Evolutionary conservation across 2,329 filamentous ascomycete genomes (phyloP).

Genomic region (Hysterium pulicare): DNA sequence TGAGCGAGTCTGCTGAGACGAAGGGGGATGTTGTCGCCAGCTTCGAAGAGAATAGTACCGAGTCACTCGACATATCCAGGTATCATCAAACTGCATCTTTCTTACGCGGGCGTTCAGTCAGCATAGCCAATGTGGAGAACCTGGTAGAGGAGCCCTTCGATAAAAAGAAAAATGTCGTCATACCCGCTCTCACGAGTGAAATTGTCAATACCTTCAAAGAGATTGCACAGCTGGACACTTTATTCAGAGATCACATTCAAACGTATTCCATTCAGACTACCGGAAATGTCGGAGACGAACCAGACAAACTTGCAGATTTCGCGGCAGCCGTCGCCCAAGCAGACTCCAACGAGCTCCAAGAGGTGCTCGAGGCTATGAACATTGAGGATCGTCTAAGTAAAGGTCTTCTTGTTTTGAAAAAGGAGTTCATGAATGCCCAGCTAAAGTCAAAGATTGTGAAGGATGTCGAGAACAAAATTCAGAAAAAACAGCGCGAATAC

Average conservation of each 20-base stretch:
- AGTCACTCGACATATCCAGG: conserved; percentile 45
- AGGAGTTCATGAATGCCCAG: conserved; percentile 97
- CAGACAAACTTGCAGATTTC: conserved; percentile 93
- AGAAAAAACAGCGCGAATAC: conserved; percentile 95
- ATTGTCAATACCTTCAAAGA: conserved; percentile 99
- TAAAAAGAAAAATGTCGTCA: conserved; percentile 81
- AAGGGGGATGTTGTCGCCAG: conserved; percentile 88
- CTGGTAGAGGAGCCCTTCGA: conserved; percentile 84
- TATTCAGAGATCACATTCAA: conserved; percentile 96
- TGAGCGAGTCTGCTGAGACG: conserved; percentile 37
- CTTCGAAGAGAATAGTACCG: conserved; percentile 79
- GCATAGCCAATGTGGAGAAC: conserved; percentile 93
- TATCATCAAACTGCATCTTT: conserved; percentile 85
- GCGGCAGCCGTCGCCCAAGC: conserved; percentile 88
- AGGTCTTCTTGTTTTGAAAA: conserved; percentile 88
- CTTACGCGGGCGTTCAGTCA: conserved; percentile 86
- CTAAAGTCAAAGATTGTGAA: conserved; percentile 96
- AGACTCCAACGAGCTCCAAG: conserved; percentile 85
- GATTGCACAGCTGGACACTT: conserved; percentile 85
- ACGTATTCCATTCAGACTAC: conserved; percentile 79
- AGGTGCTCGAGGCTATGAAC: conserved; percentile 82
- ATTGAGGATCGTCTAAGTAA: conserved; percentile 92
- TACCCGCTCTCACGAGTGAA: conserved; percentile 90
- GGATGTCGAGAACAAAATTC: conserved; percentile 95
- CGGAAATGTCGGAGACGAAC: conserved; percentile 91